Evolutionary conservation across 176 grass and related monocot genomes (phyloP), one percentile per base, ranked within the genome.

Genomic region (Aechmea fasciata): DNA sequence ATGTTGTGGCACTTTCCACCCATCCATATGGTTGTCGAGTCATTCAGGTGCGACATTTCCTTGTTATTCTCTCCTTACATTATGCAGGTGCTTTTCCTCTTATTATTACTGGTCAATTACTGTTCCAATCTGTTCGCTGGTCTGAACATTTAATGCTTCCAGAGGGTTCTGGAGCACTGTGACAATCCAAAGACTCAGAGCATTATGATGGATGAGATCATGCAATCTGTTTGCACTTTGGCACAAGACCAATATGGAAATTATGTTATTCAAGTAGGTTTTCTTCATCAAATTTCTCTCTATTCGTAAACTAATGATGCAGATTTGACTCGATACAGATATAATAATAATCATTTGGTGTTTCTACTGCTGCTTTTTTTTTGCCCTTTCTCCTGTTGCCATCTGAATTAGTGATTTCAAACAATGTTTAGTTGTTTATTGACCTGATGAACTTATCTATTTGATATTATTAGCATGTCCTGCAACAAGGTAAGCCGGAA

Each of bases 11-110:
- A 33, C 77, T 99, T 50, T 99, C 94, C 22, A 93, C 78, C 55
- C 94, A 99, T 83, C 94, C 94, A 71, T 99, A 99, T 87, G 94
- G 94, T 26, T 99, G 94, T 50, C 89, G 94, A 63, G 94, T 99
- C 51, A 93, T 99, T 68, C 94, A 99, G 94, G 94, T 99, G 68
- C 25, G 50, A 59, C 50, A 69, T 63, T 61, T 61, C 10, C 0
- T 23, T 51, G 28, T 49, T 72, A 64, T 73, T 23, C 28, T 47
- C 68, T 10, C 14, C 78, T 79, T 64, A 52, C 22, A 51, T 13
- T 48, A 54, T 12, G 22, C 14, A 7, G 25, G 20, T 29, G 9
- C 50, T 70, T 69, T 57, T 7, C 20, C 69, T 62, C 6, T 19
- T 67, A 7, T 54, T 11, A 52, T 65, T 54, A 61, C 19, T 81